Base-by-base conservation (phyloP, 768 basidiomycete genomes). In the Holtermanniella nyarrowii region DNA sequence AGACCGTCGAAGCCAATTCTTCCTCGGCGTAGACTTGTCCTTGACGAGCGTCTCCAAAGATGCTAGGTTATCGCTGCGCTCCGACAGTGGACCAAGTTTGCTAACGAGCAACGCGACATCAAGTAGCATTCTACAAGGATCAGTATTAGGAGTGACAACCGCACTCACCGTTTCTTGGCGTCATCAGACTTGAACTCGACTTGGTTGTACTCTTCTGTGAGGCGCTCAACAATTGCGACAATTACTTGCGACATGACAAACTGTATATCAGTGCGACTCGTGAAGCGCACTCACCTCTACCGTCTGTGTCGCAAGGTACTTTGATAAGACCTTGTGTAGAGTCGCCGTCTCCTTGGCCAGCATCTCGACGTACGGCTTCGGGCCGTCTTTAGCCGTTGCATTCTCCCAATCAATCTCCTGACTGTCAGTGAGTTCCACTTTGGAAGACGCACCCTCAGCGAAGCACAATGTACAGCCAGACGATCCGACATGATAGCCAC, bases 401-500 rank as follows among this genome's bases (percentile, higher is more conserved):
- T 80, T 76, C 27, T 77, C 74, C 88, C 90, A 96, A 58, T 87
- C 78, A 54, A 96, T 78, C 37, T 74, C 75, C 87, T 93, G 64
- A 18, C 40, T 42, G 16, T 25, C 2, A 43, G 12, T 2, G 12
- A 26, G 44, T 49, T 22, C 46, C 25, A 3, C 46, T 18, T 1
- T 23, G 48, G 16, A 23, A 37, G 52, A 57, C 65, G 55, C 56
- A 84, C 88, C 75, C 86, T 82, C 48, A 97, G 77, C 22, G 84
- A 77, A 61, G 80, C 83, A 67, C 88, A 84, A 69, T 97, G 93
- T 1, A 84, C 82, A 60, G 76, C 80, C 42, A 97, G 75, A 51
- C 93, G 80, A 73, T 97, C 93, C 37, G 89, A 85, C 95, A 99
- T 99, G 73, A 97, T 99, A 41, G 88, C 86, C 54, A 99, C 84